Base-by-base conservation (phyloP, 2,329 filamentous ascomycete genomes). In the Phialocephala subalpina region DNA sequence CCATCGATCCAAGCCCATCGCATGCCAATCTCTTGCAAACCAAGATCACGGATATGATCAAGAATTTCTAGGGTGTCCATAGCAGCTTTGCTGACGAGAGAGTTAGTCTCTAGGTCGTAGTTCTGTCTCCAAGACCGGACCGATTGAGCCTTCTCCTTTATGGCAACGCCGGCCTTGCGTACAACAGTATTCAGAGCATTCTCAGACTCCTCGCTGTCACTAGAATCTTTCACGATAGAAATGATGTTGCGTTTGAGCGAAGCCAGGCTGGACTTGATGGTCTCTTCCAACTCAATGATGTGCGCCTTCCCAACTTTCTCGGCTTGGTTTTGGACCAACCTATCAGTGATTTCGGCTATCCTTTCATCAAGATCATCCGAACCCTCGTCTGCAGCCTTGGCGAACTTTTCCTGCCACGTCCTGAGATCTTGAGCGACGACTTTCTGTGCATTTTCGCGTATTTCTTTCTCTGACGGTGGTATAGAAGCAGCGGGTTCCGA, bases 1-100 rank as follows among this genome's bases (percentile, higher is more conserved):
- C 93, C 93, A 65, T 98, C 94, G 81, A 94, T 96, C 90, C 93
- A 97, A 14, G 95, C 94, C 94, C 96, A 99, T 75, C 76, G 70
- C 83, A 91, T 90, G 49, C 90, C 90, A 58, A 93, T 89, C 73
- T 93, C 90, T 73, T 92, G 89, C 36, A 93, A 81, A 11, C 90
- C 89, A 33, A 92, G 80, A 69, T 92, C 88, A 52, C 89, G 86
- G 60, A 92, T 89, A 69, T 83, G 84, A 71, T 92, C 89, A 52
- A 93, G 82, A 14, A 91, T 87, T 68, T 90, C 86, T 8, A 92
- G 80, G 0, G 89, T 92, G 29, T 87, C 89, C 67, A 86, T 81
- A 14, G 88, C 82, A 8, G 89, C 87, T 60, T 84, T 82, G 63
- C 82, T 80, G 27, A 91, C 83, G 20, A 89, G 82, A 20, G 81